phyloP scores from a whole-genome alignment of 352 stramenopile species.

The Blastocystis sp. region DNA sequence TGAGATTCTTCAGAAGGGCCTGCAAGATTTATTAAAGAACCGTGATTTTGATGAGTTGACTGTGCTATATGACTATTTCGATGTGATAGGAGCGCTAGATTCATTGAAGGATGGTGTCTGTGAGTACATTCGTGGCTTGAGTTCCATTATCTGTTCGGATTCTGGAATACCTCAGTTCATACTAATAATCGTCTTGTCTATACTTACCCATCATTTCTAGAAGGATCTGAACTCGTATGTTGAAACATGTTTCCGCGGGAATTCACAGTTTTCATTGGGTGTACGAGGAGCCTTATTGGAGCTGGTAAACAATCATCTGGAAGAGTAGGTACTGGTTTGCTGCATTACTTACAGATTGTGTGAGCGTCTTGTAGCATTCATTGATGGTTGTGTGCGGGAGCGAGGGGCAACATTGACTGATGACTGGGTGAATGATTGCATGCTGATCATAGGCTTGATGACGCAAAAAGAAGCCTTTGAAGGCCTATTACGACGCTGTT shows the following conservation, averaged over 20 bases:
- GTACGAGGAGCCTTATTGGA: background rate
- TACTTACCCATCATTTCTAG: background rate
- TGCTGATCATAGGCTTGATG: background rate
- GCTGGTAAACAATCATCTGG: background rate
- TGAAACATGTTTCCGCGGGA: background rate
- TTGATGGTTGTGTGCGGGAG: background rate
- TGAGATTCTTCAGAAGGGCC: conserved; percentile 18
- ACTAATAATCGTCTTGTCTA: background rate
- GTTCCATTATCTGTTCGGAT: background rate
- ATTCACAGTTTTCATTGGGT: background rate
- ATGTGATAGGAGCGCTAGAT: background rate
- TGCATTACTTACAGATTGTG: background rate
- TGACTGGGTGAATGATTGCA: background rate
- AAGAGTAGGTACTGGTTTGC: background rate
- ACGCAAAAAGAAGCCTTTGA: conserved; percentile 41
- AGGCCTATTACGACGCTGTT: background rate
- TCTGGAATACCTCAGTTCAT: background rate
- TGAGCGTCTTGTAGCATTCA: background rate
- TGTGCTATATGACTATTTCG: conserved; percentile 3
- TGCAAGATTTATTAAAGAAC: background rate
- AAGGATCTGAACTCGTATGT: background rate
- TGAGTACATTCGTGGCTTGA: background rate
- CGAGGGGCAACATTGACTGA: background rate
- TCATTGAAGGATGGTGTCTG: background rate
- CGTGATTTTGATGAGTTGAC: background rate